Evolutionary conservation across 306 rosid genomes (phyloP), one percentile per base, ranked within the genome.

Genomic region (Alnus glutinosa): DNA sequence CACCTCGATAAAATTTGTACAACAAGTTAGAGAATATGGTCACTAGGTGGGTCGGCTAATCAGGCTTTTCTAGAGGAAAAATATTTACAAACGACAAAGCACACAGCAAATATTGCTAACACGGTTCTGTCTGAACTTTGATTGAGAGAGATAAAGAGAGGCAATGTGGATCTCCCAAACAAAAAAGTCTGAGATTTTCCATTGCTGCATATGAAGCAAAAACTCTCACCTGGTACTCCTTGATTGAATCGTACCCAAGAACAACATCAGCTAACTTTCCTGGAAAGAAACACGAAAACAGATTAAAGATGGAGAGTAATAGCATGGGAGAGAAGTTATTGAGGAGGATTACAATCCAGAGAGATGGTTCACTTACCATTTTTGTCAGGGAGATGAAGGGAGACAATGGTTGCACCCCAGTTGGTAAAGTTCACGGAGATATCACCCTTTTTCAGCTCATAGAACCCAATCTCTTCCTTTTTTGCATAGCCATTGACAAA

Each of bases 221-320:
- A 14, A 74, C 83, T 78, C 75, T 78, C 75, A 89, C 97, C 55
- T 71, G 77, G 80, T 93, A 93, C 46, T 89, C 89, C 48, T 87
- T 79, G 68, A 90, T 4, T 73, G 98, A 86, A 82, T 91, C 83
- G 66, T 90, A 91, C 66, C 97, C 98, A 70, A 93, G 95, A 87
- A 90, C 83, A 64, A 91, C 83, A 91, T 93, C 97, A 64, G 78
- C 92, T 68, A 89, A 78, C 75, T 90, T 89, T 79, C 95, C 98
- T 93, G 78, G 6, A 85, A 18, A 74, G 54, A 79, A 30, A 72
- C 48, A 62, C 77, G 71, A 30, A 34, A 18, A 52, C 3, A 23
- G 49, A 30, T 34, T 30, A 8, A 48, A 19, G 50, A 70, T 19
- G 10, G 14, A 23, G 54, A 73, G 30, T 37, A 61, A 67, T 58